Conservation (phyloP, 768 basidiomycete species). For the Nidularia pulvinata region DNA sequence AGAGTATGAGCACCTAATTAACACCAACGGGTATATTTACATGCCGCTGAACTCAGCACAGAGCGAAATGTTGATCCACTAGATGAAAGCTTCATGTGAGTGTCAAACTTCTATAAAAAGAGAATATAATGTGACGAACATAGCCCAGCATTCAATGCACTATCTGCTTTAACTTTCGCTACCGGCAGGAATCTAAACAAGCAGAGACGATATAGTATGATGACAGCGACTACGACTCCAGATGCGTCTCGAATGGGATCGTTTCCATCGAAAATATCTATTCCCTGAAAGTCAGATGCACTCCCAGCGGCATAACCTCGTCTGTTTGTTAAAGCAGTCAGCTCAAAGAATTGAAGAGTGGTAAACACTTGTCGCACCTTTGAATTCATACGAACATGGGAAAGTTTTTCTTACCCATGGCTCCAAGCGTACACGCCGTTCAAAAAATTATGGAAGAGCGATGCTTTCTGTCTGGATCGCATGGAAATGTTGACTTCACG, state of each 20-base stretch:
- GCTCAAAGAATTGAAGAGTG: background rate
- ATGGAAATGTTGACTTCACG: background rate
- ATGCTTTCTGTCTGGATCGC: background rate
- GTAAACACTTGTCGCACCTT: background rate
- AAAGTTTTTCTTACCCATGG: background rate
- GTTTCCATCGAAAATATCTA: no score
- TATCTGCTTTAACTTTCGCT: conserved; percentile 33
- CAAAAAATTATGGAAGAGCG: background rate
- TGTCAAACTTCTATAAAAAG: background rate
- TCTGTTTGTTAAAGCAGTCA: no score
- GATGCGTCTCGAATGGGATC: conserved; percentile 32
- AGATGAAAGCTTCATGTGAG: background rate
- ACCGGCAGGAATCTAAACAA: conserved; percentile 49
- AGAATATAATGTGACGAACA: background rate
- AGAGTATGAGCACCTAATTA: background rate
- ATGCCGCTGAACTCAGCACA: conserved; percentile 39
- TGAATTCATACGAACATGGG: conserved; percentile 2
- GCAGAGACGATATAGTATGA: conserved; percentile 42
- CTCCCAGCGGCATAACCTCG: conserved; percentile 27
- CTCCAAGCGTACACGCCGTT: background rate
- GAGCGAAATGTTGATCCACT: conserved; percentile 44
- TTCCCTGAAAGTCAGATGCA: conserved; percentile 17
- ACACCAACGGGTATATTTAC: conserved; percentile 13
- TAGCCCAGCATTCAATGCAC: conserved; percentile 36
- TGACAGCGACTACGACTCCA: conserved; percentile 31